Base-by-base conservation (phyloP, 306 rosid genomes). In the Vigna angularis region DNA sequence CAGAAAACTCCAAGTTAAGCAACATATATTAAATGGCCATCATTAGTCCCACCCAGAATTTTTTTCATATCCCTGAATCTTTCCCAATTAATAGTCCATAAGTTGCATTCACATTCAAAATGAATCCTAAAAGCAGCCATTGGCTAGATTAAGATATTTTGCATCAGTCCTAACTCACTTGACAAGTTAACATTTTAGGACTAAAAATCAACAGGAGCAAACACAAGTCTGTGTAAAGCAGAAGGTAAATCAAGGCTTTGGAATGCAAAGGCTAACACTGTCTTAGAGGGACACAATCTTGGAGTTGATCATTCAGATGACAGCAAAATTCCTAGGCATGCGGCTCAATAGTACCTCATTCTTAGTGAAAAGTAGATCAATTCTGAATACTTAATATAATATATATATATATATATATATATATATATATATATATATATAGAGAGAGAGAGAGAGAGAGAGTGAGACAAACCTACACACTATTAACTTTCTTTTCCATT, bases 81-180 rank as follows among this genome's bases (percentile, higher is more conserved):
- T 24, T 57, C 24, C 16, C n/a, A 30, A 10, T 10, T 4, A 56
- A 57, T 12, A 36, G 30, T 32, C 49, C 42, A 22, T 15, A 2
- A 45, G 17, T 26, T 40, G 44, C 58, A n/a, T 66, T 68, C 59
- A 26, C 38, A 56, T 67, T 77, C 75, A 77, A 44, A 17, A 40
- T 77, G 26, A 44, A 77, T 36, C 68, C 22, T 24, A 44, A 53
- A 40, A 42, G 18, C 34, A 66, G n/a, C 17, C 34, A 66, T 18
- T 5, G 32, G 5, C 30, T 7, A 42, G 22, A 40, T n/a, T 9
- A 66, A 11, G 17, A 40, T 40, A 14, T 65, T 65, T 12, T 66
- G n/a, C 42, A 18, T 40, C 32, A 66, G 9, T 40, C 71, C 48
- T 36, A 36, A 12, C 36, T 36, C 18, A 34, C 47, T 48, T 10